Evolutionary conservation across 2,329 filamentous ascomycete genomes (phyloP).

Genomic region (Cytospora chrysosperma): DNA sequence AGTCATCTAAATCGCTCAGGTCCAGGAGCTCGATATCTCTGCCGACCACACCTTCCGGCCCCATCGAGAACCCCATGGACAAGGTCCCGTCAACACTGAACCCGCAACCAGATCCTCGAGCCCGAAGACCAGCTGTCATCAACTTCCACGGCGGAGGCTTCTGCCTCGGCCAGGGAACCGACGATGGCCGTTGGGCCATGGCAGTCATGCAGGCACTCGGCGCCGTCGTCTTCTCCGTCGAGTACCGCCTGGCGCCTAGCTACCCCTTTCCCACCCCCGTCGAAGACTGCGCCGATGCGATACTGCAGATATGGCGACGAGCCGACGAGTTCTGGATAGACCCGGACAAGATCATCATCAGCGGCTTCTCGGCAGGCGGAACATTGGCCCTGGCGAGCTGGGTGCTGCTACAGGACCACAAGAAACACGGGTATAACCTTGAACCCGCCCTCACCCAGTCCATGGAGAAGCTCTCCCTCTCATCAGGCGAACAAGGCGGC

Average conservation of each 20-base stretch:
- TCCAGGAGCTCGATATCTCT: slow-evolving; percentile 12
- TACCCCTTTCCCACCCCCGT: slow-evolving; percentile 63
- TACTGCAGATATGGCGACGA: slow-evolving; percentile 59
- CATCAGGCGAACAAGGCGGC: slow-evolving; percentile 39
- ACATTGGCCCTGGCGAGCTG: slow-evolving; percentile 51
- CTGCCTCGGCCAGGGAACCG: slow-evolving; percentile 60
- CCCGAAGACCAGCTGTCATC: slow-evolving; percentile 54
- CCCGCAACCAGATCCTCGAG: slow-evolving; percentile 23
- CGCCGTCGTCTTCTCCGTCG: slow-evolving; percentile 62
- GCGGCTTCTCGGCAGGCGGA: slow-evolving; percentile 64
- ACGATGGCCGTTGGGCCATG: slow-evolving; percentile 62
- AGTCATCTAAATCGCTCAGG: slow-evolving; percentile 12
- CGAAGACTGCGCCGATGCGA: slow-evolving; percentile 63
- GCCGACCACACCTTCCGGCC: slow-evolving; percentile 11
- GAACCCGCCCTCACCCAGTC: slow-evolving; percentile 38
- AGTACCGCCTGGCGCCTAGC: slow-evolving; percentile 67
- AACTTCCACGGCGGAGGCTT: slow-evolving; percentile 70
- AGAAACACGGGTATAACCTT: slow-evolving; percentile 32
- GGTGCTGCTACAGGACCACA: slow-evolving; percentile 34
- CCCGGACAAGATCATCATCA: slow-evolving; percentile 53
- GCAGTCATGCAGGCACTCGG: slow-evolving; percentile 51
- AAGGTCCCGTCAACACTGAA: slow-evolving; percentile 17
- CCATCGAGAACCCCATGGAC: slow-evolving; percentile 17
- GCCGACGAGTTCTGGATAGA: slow-evolving; percentile 59
- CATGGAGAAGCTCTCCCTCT: slow-evolving; percentile 18